Percentiles rank a stretch among this genome's conserved stretches.
Conservation (phyloP, 2,329 filamentous ascomycete genomes). For the Escovopsis weberi region DNA sequence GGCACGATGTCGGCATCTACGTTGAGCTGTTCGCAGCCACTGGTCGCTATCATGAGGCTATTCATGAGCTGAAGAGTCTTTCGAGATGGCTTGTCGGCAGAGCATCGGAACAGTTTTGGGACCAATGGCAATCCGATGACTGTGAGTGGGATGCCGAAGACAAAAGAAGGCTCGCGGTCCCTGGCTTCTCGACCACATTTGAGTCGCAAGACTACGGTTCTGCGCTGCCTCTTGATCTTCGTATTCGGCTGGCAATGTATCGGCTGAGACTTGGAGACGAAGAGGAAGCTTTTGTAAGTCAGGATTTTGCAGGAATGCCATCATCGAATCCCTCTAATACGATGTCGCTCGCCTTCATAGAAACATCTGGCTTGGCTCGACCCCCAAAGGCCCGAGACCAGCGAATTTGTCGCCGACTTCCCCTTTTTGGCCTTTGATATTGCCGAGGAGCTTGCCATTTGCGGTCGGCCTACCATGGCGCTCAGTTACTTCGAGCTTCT, state of each 20-base stretch:
- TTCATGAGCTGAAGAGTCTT: constrained; percentile 54
- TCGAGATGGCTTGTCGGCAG: constrained; percentile 75
- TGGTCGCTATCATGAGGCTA: constrained; percentile 48
- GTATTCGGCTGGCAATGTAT: constrained; percentile 71
- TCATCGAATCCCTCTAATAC: background rate
- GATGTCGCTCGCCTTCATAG: constrained; percentile 19
- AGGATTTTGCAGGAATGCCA: background rate
- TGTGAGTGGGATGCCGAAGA: constrained; percentile 77
- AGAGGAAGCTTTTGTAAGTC: constrained; percentile 58
- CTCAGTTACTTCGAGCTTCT: constrained; percentile 43
- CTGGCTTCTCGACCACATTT: constrained; percentile 44
- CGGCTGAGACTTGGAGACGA: constrained; percentile 56
- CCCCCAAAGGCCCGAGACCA: constrained; percentile 36
- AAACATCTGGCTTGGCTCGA: constrained; percentile 57
- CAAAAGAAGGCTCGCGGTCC: constrained; percentile 47
- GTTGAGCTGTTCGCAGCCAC: constrained; percentile 62
- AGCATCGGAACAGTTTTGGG: constrained; percentile 62
- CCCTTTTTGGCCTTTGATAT: constrained; percentile 66
- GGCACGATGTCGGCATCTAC: constrained; percentile 78
- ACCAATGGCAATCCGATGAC: constrained; percentile 56
- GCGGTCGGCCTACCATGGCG: constrained; percentile 22
- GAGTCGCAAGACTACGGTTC: constrained; percentile 49
- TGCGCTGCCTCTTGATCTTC: constrained; percentile 65
- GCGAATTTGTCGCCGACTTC: constrained; percentile 45
- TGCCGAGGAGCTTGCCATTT: constrained; percentile 28